Percentiles rank a stretch among this genome's conserved stretches.
These are phyloP conservation scores for Boletales sp. DNA, from an alignment of 768 basidiomycete species.

Conservation along the genomic window DNA sequence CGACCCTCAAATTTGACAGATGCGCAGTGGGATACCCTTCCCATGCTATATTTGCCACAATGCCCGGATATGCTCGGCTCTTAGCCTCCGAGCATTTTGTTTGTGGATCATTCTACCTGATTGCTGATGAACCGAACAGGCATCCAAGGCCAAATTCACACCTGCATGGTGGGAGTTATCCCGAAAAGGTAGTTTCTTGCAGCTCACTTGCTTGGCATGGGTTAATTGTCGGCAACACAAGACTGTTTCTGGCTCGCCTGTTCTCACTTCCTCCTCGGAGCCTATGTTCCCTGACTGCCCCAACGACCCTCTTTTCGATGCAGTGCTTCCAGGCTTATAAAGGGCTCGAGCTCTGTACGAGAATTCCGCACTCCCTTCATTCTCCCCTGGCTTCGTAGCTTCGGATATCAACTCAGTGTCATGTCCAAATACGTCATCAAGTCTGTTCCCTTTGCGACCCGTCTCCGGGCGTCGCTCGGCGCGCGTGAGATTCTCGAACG, in stretches of 20 bases:
- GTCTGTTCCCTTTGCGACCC: conserved; percentile 44
- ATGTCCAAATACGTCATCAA: conserved; percentile 39
- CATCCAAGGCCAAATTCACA: neutral
- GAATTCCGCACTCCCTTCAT: neutral
- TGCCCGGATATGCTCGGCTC: neutral
- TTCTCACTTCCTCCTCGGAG: neutral
- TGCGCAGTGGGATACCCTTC: neutral
- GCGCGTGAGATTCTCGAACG: conserved; percentile 48
- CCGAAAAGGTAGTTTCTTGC: neutral
- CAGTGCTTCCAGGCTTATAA: conserved; percentile 16
- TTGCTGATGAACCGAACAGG: neutral
- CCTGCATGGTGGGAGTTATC: neutral
- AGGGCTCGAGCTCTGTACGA: neutral
- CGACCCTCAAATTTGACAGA: neutral
- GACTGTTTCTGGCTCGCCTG: neutral
- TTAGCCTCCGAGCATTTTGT: neutral
- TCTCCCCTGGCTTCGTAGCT: neutral
- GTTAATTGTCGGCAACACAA: neutral
- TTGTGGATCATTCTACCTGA: neutral
- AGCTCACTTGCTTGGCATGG: neutral
- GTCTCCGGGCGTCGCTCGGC: conserved; percentile 35
- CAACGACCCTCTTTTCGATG: neutral
- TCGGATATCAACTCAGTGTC: neutral
- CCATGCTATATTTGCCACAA: neutral
- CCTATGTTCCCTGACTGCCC: neutral